Conservation (phyloP, 208 protist genomes). For the Tritrichomonas musculus region DNA sequence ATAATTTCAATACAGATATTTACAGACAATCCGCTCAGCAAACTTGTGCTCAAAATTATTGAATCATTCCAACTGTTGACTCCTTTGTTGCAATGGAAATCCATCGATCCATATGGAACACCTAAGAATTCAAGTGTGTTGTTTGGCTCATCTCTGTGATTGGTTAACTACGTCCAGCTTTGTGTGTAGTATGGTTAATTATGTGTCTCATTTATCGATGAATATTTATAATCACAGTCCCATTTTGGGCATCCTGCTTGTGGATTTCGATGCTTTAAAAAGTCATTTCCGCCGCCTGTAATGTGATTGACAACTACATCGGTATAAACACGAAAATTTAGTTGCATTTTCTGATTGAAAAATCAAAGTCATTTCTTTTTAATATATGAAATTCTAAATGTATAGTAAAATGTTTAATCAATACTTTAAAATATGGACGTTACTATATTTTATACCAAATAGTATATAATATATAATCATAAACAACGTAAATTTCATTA, state of each 20-base stretch:
- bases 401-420: too few species aligned
- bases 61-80: conserved; percentile 60
- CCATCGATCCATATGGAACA: conserved; percentile 52
- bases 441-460: too few species aligned
- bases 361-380: too few species aligned
- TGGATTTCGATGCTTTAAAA: conserved; percentile 47
- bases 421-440: too few species aligned
- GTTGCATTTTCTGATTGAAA: too few species aligned
- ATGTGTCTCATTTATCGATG: background rate
- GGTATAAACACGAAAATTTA: conserved; percentile 30
- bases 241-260: conserved; percentile 44
- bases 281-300: conserved; percentile 57
- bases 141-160: conserved; percentile 43
- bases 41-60: conserved; percentile 56
- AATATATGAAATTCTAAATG: too few species aligned
- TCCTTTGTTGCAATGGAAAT: conserved; percentile 63
- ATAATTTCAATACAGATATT: conserved; percentile 56
- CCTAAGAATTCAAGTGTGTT: conserved; percentile 53
- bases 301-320: conserved; percentile 68
- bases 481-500: too few species aligned
- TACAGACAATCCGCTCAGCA: conserved; percentile 54
- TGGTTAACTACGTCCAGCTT: conserved; percentile 45
- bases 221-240: conserved; percentile 48
- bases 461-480: too few species aligned
- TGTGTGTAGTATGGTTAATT: conserved; percentile 56